Evolutionary conservation across 2,329 filamentous ascomycete genomes (phyloP), one percentile per base, ranked within the genome.

Genomic region (Epichloe baconii): DNA sequence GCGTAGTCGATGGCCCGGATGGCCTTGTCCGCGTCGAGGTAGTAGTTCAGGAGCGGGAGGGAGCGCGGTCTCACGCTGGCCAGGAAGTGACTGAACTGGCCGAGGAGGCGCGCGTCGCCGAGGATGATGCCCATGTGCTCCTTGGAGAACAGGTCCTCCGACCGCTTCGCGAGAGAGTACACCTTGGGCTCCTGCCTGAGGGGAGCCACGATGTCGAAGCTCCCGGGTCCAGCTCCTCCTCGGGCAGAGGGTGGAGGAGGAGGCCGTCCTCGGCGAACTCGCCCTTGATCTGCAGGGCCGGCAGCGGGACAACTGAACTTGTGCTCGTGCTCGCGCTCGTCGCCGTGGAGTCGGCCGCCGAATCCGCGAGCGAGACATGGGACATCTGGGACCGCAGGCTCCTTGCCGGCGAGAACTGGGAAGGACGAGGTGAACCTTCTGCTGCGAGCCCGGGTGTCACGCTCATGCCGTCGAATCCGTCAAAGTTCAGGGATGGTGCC

Each of bases 11-110:
- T 80, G 2, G 85, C 83, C 57, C 80, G 78, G 12, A 87, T 65
- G 1, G 85, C 84, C 61, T 89, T 90, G 52, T 81, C 64, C 0
- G 83, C 77, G 57, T 87, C 82, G 2, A 88, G 71, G 56, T 88
- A 88, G 68, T 88, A 86, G 26, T 82, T 77, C 14, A 89, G 66
- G 7, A 85, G 67, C 0, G 83, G 77, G 2, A 86, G 70, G 0
- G 84, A 86, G 19, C 75, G 68, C 5, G 82, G 79, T 44, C 82
- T 73, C 44, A 76, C 70, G 4, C 70, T 64, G 52, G 77, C 76
- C 3, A 89, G 69, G 58, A 86, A 90, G 3, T 78, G 73, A 2
- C 79, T 84, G 62, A 89, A 89, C 44, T 74, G 76, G 48, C 80
- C 71, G 1, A 88, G 69, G 21, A 83, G 73, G 6, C 75, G 68